phyloP scores from a whole-genome alignment of 2,329 filamentous ascomycete species.

The Lasiodiplodia hormozganensis region DNA sequence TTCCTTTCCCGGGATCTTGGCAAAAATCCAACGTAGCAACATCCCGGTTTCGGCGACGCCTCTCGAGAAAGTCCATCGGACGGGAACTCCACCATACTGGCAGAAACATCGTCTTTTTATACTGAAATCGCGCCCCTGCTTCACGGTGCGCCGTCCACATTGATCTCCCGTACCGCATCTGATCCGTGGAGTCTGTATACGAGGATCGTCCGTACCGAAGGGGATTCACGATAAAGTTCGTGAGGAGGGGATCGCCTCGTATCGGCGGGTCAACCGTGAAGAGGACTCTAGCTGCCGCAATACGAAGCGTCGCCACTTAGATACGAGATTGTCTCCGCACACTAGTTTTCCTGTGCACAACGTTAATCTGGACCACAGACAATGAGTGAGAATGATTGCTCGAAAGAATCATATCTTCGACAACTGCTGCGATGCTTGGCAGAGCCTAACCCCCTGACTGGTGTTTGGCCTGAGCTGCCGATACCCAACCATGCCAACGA shows the following conservation, averaged over 20 bases:
- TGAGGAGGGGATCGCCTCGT: slow-evolving; percentile 21
- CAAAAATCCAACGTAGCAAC: not conserved
- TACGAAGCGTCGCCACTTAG: slow-evolving; percentile 16
- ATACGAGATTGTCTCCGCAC: slow-evolving; percentile 16
- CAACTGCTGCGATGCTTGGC: not conserved
- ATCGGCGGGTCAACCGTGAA: slow-evolving; percentile 12
- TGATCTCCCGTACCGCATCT: slow-evolving; percentile 4
- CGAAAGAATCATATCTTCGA: not conserved
- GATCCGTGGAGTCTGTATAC: slow-evolving; percentile 17
- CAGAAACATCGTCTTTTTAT: not conserved
- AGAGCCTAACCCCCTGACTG: not conserved
- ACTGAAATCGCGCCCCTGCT: not conserved
- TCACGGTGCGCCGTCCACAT: not conserved
- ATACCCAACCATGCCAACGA: not conserved
- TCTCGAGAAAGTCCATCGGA: not conserved
- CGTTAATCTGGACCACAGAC: not conserved
- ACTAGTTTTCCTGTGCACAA: not conserved
- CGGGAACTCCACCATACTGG: too few species aligned
- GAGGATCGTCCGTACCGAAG: slow-evolving; percentile 22
- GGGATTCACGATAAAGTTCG: slow-evolving; percentile 16
- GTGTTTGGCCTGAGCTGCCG: not conserved
- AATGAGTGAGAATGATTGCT: too few species aligned
- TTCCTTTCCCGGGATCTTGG: not conserved
- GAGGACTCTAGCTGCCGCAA: slow-evolving; percentile 13
- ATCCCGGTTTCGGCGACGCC: not conserved